A percentile compares a stretch with the other conserved stretches of the same genome.
phyloP scores from a whole-genome alignment of 1,284 basidiomycete species.

The Trichosporon sp. region DNA sequence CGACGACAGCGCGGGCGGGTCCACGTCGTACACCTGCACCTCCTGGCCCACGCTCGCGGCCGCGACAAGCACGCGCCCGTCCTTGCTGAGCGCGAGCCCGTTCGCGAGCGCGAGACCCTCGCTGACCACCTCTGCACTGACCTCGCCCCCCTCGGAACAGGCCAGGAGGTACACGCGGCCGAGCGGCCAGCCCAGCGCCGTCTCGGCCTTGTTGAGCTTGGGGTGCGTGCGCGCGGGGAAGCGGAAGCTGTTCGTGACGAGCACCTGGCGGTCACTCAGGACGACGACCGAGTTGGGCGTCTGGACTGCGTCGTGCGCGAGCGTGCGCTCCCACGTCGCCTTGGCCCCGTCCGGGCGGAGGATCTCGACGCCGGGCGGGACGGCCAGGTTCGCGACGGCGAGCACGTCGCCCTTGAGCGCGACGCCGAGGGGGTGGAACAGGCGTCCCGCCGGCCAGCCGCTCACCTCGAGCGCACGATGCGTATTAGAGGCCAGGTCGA shows the following conservation, averaged over 20 bases:
- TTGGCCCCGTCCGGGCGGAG: background rate
- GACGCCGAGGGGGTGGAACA: conserved; percentile 11
- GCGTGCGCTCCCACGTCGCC: background rate
- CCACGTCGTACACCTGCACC: conserved; percentile 16
- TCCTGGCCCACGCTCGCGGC: background rate
- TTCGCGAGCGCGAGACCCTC: conserved; percentile 1
- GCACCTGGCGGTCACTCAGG: conserved; percentile 6
- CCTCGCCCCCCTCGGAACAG: background rate
- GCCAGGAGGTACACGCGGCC: conserved; percentile 3
- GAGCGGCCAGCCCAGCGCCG: background rate
- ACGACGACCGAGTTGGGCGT: conserved; percentile 13
- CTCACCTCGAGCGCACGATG: background rate
- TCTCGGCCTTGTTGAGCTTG: conserved; percentile 5
- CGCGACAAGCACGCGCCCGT: conserved; percentile 9
- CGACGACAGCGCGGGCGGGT: background rate
- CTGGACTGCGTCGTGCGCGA: background rate
- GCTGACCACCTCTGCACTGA: background rate
- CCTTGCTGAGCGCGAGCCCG: conserved; percentile 4
- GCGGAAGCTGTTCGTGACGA: conserved; percentile 13
- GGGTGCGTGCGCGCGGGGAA: background rate
- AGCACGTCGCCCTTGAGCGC: conserved; percentile 4
- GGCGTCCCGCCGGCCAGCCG: background rate
- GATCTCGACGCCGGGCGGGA: conserved; percentile 8
- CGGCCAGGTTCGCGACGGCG: conserved; percentile 10
- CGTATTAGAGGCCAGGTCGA: background rate